A percentile compares a stretch with the other conserved stretches of the same genome.
phyloP scores from a whole-genome alignment of 331 rosid genomes.

The Malus hybrid region DNA sequence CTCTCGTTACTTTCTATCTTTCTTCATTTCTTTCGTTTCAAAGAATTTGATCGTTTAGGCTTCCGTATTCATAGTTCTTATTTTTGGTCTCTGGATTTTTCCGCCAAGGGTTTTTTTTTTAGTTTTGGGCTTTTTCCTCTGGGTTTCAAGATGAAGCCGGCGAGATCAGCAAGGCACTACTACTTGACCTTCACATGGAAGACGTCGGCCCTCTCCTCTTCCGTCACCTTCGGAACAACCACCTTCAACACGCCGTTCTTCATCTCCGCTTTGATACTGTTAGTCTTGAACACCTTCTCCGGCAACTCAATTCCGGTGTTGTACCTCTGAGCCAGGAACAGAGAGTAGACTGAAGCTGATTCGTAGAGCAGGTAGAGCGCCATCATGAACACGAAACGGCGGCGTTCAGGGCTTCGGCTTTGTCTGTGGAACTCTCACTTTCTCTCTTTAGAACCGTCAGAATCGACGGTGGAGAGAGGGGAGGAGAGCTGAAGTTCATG shows the following conservation, averaged over 20 bases:
- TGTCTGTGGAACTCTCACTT: neutral
- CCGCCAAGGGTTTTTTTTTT: too few relatives aligned
- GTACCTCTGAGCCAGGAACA: slow-evolving; percentile 61
- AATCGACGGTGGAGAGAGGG: neutral
- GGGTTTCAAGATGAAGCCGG: too few relatives aligned
- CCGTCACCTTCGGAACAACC: slow-evolving; percentile 54
- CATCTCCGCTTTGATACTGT: slow-evolving; percentile 73
- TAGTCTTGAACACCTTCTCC: slow-evolving; percentile 42
- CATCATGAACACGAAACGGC: slow-evolving; percentile 28
- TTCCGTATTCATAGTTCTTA: too few relatives aligned
- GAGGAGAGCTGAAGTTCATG: neutral
- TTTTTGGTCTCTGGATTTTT: too few relatives aligned
- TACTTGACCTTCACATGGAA: slow-evolving; percentile 32
- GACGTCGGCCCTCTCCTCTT: slow-evolving; percentile 62
- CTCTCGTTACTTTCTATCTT: too few relatives aligned
- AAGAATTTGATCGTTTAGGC: too few relatives aligned
- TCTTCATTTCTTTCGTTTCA: too few relatives aligned
- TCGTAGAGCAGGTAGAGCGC: slow-evolving; percentile 62
- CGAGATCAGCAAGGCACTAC: neutral
- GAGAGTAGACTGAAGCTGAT: slow-evolving; percentile 71
- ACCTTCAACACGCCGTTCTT: slow-evolving; percentile 70
- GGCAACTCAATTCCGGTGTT: slow-evolving; percentile 57
- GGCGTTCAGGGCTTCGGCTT: neutral
- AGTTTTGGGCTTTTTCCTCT: too few relatives aligned
- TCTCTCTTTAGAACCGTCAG: neutral